Evolutionary conservation across 192 early-diverging fungal species (phyloP).

Genomic region (Spizellomyces punctatus): DNA sequence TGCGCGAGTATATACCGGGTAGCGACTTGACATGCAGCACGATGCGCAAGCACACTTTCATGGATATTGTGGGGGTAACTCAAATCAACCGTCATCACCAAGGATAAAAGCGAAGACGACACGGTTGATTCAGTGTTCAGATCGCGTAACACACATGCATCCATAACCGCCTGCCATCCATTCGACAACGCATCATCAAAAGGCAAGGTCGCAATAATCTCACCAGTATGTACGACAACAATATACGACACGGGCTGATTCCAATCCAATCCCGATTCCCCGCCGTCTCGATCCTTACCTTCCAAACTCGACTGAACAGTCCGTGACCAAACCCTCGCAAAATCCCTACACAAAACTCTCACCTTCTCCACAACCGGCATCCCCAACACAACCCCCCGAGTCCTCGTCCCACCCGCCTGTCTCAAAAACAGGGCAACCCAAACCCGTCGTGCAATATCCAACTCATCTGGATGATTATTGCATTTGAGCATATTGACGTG

Average conservation of each 20-base stretch:
- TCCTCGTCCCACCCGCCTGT: neutral
- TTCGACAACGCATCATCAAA: no score
- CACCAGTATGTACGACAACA: no score
- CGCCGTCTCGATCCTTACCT: neutral
- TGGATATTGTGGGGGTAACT: slow-evolving; percentile 2
- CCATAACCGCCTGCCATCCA: no score
- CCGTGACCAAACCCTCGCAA: slow-evolving; percentile 4
- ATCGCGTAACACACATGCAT: no score
- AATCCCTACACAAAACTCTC: neutral
- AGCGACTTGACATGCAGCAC: neutral
- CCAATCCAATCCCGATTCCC: neutral
- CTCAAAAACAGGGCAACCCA: slow-evolving; percentile 10
- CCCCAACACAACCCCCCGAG: neutral
- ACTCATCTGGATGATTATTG: neutral
- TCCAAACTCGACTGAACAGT: neutral
- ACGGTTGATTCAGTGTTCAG: no score
- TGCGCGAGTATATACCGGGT: slow-evolving; percentile 11
- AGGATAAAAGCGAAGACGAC: no score
- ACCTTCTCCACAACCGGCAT: neutral
- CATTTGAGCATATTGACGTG: neutral
- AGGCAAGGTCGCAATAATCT: no score
- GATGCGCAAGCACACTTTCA: neutral
- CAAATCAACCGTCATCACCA: neutral
- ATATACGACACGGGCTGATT: no score
- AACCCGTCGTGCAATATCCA: slow-evolving; percentile 11